Conservation (phyloP, 2,329 filamentous ascomycete species). For the Apiospora koreana region DNA sequence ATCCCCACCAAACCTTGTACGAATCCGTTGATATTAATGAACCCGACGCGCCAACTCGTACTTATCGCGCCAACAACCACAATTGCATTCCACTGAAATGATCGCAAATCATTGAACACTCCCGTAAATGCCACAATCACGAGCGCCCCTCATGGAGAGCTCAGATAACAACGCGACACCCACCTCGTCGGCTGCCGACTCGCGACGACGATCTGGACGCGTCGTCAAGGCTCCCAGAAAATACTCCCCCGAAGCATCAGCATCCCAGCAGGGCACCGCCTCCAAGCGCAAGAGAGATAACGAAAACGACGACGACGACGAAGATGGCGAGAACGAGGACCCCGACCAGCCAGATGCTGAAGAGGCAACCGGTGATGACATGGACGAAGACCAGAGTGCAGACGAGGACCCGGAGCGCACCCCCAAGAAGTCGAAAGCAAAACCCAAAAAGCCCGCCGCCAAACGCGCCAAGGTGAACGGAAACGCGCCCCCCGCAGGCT, state of each 20-base stretch:
- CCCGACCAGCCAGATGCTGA: constrained; percentile 37
- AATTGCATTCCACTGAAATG: constrained; percentile 20
- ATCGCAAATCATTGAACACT: constrained; percentile 26
- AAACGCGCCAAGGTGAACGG: constrained; percentile 69
- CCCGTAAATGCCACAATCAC: constrained; percentile 40
- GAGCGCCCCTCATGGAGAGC: constrained; percentile 52
- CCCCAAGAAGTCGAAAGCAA: constrained; percentile 40
- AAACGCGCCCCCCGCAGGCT: constrained; percentile 39
- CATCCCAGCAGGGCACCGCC: constrained; percentile 37
- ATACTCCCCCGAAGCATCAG: constrained; percentile 54
- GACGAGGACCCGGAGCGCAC: constrained; percentile 47
- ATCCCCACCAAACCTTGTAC: constrained; percentile 2
- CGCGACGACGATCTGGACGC: constrained; percentile 69
- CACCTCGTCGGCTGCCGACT: constrained; percentile 51
- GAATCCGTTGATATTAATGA: neutral
- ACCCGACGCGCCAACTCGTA: neutral
- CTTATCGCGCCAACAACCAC: neutral
- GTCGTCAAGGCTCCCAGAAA: constrained; percentile 62
- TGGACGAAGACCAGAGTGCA: constrained; percentile 35
- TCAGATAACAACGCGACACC: constrained; percentile 58
- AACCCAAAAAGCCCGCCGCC: constrained; percentile 56
- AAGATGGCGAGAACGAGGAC: constrained; percentile 46
- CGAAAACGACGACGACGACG: constrained; percentile 49
- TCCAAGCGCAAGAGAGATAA: constrained; percentile 59
- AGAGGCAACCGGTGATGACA: constrained; percentile 36